These are phyloP conservation scores for Wickerhamiella siamensis DNA, from an alignment of 805 yeast genomes.

Conservation along the genomic window DNA sequence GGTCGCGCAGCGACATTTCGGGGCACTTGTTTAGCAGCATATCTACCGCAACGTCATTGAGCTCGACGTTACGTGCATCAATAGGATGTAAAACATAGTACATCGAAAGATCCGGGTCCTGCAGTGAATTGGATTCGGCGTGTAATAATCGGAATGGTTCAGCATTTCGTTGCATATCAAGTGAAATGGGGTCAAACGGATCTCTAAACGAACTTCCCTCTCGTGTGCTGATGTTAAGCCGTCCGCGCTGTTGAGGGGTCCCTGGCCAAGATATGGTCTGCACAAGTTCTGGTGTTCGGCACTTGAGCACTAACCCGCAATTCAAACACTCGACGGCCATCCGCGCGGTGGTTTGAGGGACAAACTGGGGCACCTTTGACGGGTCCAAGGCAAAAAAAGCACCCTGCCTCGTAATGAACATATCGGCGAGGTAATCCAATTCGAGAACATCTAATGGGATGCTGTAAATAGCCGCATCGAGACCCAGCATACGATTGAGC, in stretches of 20 bases:
- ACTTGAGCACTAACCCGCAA: neutral
- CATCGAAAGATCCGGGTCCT: neutral
- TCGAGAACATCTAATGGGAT: neutral
- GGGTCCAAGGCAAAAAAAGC: neutral
- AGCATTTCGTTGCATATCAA: neutral
- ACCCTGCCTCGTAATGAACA: conserved; percentile 6
- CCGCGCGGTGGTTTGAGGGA: neutral
- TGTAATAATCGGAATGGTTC: too few species aligned
- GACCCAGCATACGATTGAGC: conserved; percentile 11
- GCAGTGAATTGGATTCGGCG: neutral
- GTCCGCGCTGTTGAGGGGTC: neutral
- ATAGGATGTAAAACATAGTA: neutral
- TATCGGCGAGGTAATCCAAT: conserved; percentile 9
- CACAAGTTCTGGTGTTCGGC: neutral
- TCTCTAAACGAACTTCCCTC: neutral
- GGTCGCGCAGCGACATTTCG: neutral
- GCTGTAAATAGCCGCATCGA: neutral
- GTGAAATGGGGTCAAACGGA: neutral
- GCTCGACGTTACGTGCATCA: neutral
- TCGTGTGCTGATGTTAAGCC: neutral
- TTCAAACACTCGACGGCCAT: neutral
- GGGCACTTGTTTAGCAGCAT: neutral
- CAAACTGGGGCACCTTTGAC: neutral
- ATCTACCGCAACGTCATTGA: neutral
- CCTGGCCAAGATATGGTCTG: neutral